Base-by-base conservation (phyloP, 2,329 filamentous ascomycete genomes). In the Ophioceras dolichostomum region DNA sequence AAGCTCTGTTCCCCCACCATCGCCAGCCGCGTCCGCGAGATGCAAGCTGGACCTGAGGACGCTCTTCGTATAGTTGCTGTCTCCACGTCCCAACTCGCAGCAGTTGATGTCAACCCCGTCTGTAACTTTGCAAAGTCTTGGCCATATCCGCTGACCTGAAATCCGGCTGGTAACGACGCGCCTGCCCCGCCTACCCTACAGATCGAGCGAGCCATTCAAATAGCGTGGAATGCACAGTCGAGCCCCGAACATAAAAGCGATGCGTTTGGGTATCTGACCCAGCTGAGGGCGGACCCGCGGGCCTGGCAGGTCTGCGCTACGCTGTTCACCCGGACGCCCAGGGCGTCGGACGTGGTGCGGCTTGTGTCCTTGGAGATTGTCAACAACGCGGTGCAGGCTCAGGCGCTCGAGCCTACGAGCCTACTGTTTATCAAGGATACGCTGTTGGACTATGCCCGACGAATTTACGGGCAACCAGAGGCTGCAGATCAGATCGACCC, bases 181-280 rank as follows among this genome's bases (percentile, higher is more conserved):
- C 32, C n/a, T 36, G 5, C 13, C 20, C 8, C 29, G 12, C 24
- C 36, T 14, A 14, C 4, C 18, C 30, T 34, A 13, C 53, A 95
- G 85, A 79, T 95, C 60, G 83, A 91, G 65, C 89, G 85, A 65
- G 91, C 91, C 61, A 91, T 96, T 65, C 78, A 91, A 60, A 93
- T 96, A 64, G 85, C 86, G 60, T 91, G 79, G 67, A 80, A 89
- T 61, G 84, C 85, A 41, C 64, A 72, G 51, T 82, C 86, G 50
- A 77, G 88, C 59, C 77, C 74, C 52, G 62, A 68, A 47, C 70
- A 93, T 53, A 87, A 89, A 62, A 62, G 65, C 42, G 87, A 94
- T 65, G 88, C 89, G 47, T 83, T 84, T 57, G 76, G 86, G 38
- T 93, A 83, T 58, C 68, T 83, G 36, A 70, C 76, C 58, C 85